Base-by-base conservation (phyloP, 1,139 yeast species). In the Diutina pseudorugosa region DNA sequence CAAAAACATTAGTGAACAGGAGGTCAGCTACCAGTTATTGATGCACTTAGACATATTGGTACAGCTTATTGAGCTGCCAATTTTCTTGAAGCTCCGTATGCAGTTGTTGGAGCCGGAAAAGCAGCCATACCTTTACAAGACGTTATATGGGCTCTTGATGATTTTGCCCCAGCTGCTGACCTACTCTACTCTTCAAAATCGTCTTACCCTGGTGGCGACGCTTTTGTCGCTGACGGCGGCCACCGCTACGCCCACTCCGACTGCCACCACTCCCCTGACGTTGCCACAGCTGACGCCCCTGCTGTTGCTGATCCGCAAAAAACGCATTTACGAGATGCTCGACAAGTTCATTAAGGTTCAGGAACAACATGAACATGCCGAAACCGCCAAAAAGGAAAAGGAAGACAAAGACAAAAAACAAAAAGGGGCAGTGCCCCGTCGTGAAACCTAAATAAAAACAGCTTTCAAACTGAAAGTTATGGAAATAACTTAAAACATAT, bases 141-240 rank as follows among this genome's bases (percentile, higher is more conserved):
- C 96, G 51, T 75, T 94, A 33, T 94, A 90, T 63, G 98, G 98
- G 1, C 77, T 94, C 51, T 72, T 94, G 55, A 94, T 94, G 99
- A 76, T 94, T 5, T 69, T 94, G 52, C 99, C 99, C 0, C 99
- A 94, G 64, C 88, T 97, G 0, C 79, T 89, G n/a, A 96, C 98
- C 0, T 94, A 89, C 65, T 82, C 79, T 21, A 82, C 87, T 0
- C 73, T 94, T 57, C 84, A 85, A 57, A 88, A 85, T 62, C 74
- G 99, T 56, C 73, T 48, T 9, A 36, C 27, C 1, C 50, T 36
- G 42, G 41, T 36, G 41, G 42, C 42, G 4, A 20, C 25, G 19
- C 18, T 33, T 5, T 23, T 33, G 14, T 8, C 41, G 25, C 50
- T 47, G 50, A 33, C 27, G 14, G 36, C 48, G 16, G 19, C 48